Base-by-base conservation (phyloP, 495 filamentous ascomycete species). In the Daldinia loculata region DNA sequence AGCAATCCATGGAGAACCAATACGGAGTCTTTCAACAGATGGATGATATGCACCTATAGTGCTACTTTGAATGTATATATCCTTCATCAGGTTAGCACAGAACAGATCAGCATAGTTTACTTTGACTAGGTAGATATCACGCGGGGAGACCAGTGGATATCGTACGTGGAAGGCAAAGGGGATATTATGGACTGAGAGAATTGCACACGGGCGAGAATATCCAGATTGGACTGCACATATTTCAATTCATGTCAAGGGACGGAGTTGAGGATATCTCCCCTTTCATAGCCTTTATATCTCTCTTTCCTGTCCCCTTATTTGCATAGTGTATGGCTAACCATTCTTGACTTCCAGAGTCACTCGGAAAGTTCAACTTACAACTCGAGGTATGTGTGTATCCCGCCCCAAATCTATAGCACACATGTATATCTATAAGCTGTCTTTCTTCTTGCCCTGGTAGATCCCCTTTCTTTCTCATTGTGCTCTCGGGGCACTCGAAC, bases 1-100 rank as follows among this genome's bases (percentile, higher is more conserved):
- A 83, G 22, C 71, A 80, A 27, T 58, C 72, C 0, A 87, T 90
- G 85, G 87, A 88, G 76, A 83, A 88, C 58, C 85, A 88, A 71
- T 89, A 90, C 66, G 85, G 84, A 3, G 70, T 75, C 30, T 81
- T 84, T 55, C 81, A 87, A 75, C 80, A 83, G 56, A 82, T 80
- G 74, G 71, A 74, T 8, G 70, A 72, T 11, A 77, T 77, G 76
- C 74, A 76, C 34, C 55, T 75, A 53, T 78, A 76, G 56, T 14
- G 29, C 17, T 14, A 66, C 30, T 15, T 43, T 26, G n/a, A 32
- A 38, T 70, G 67, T 77, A 77, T 63, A 73, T 73, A 68, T 30
- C 19, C 48, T 57, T 63, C 63, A 51, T 61, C 56, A 70, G 30
- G 71, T 30, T 9, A 66, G 61, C 56, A 48, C 52, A 64, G 61